phyloP scores from a whole-genome alignment of 2,329 filamentous ascomycete species.

The Ceratocystis eucalypticola region DNA sequence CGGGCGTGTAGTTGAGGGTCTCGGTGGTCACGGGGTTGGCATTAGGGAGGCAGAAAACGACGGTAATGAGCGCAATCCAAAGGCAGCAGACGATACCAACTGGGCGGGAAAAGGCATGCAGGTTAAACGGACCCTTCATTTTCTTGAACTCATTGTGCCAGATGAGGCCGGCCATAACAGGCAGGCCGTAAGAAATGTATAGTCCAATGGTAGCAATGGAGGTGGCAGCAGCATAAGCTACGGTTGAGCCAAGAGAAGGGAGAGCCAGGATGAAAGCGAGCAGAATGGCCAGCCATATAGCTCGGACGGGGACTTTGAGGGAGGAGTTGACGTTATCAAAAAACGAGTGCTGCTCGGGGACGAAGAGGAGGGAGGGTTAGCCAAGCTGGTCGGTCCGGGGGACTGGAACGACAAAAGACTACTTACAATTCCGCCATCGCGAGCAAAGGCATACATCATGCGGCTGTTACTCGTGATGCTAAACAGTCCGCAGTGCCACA shows the following conservation, averaged over 20 bases:
- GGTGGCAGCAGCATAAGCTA: conserved; percentile 45
- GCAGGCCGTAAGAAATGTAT: conserved; percentile 45
- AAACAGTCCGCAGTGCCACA: conserved; percentile 49
- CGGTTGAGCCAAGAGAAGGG: conserved; percentile 39
- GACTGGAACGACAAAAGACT: not conserved
- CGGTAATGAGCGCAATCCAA: conserved; percentile 43
- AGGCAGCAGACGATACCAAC: conserved; percentile 35
- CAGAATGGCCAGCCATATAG: conserved; percentile 41
- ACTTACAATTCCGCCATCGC: conserved; percentile 39
- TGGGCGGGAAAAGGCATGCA: conserved; percentile 32
- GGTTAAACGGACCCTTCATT: conserved; percentile 43
- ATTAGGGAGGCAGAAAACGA: conserved; percentile 45
- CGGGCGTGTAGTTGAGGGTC: conserved; percentile 46
- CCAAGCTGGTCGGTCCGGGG: not conserved
- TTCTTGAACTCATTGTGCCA: conserved; percentile 36
- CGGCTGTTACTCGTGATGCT: conserved; percentile 42
- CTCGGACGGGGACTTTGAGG: conserved; percentile 37
- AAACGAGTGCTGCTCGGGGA: conserved; percentile 30
- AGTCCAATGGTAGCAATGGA: conserved; percentile 46
- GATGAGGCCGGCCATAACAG: conserved; percentile 41
- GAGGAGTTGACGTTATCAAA: conserved; percentile 40
- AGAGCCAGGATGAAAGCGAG: conserved; percentile 42
- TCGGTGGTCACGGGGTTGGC: conserved; percentile 42
- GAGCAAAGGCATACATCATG: conserved; percentile 47
- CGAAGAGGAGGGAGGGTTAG: not conserved